A percentile compares a stretch with the other conserved stretches of the same genome.
These are phyloP conservation scores for Selaginella moellendorffii DNA, from an alignment of 75 land plant genomes.

Conservation along the genomic window DNA sequence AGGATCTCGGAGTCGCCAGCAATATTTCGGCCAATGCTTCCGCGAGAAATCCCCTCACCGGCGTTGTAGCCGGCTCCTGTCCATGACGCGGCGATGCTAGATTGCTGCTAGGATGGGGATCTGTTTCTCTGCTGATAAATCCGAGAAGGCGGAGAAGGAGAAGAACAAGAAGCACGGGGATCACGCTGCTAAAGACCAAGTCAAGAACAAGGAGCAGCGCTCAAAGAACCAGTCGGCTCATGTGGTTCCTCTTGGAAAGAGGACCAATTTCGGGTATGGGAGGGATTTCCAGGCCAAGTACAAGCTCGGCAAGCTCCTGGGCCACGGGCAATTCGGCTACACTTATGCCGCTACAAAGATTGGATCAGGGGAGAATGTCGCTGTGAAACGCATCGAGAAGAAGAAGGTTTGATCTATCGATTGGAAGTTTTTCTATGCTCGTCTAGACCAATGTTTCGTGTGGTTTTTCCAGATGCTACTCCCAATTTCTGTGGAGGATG, in stretches of 20 bases:
- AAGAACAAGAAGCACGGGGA: not conserved
- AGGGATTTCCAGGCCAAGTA: slow-evolving; percentile 48
- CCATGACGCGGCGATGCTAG: not conserved
- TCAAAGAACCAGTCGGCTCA: not conserved
- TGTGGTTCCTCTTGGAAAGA: slow-evolving; percentile 32
- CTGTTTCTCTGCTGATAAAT: not conserved
- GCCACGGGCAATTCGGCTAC: slow-evolving; percentile 93
- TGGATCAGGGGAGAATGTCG: slow-evolving; percentile 53
- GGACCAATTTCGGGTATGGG: slow-evolving; percentile 75
- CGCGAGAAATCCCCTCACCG: not conserved
- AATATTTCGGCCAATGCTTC: too few relatives aligned
- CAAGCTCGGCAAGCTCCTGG: slow-evolving; percentile 65
- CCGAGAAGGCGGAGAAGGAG: too few relatives aligned
- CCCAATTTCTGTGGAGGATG: slow-evolving; percentile 71
- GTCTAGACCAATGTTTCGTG: too few relatives aligned
- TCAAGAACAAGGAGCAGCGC: not conserved
- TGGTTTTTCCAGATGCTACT: slow-evolving; percentile 59
- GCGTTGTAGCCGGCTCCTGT: not conserved
- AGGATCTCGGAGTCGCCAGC: too few relatives aligned
- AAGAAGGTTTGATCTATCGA: slow-evolving; percentile 40
- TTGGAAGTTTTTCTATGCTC: not conserved
- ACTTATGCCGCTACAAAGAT: slow-evolving; percentile 70
- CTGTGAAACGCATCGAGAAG: slow-evolving; percentile 84
- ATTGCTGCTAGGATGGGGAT: not conserved
- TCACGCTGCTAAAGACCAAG: not conserved